Evolutionary conservation across 495 filamentous ascomycete genomes (phyloP).

Genomic region (Podospora pseudoanserina): DNA sequence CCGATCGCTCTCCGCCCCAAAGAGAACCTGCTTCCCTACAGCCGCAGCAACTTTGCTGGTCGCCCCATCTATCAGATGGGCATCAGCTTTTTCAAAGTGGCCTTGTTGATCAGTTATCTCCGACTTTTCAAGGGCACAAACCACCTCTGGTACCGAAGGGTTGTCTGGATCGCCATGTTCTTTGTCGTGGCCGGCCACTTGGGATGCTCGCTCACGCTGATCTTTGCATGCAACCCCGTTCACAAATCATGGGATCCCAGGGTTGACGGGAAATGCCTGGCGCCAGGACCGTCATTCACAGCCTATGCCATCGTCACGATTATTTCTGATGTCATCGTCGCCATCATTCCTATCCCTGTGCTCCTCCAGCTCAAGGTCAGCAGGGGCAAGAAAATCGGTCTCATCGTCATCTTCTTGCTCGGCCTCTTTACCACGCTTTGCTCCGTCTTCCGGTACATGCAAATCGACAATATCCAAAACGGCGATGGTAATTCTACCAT

Average conservation of each 20-base stretch:
- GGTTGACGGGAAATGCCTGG: conserved; percentile 45
- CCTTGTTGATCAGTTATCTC: conserved; percentile 55
- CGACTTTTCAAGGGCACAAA: conserved; percentile 49
- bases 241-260: conserved; percentile 46
- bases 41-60: conserved; percentile 52
- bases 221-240: conserved; percentile 54
- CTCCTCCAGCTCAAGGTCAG: conserved; percentile 51
- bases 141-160: conserved; percentile 42
- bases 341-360: conserved; percentile 53
- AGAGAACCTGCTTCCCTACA: conserved; percentile 40
- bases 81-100: conserved; percentile 57
- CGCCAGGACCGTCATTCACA: conserved; percentile 51
- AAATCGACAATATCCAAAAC: conserved; percentile 51
- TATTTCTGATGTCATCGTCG: conserved; percentile 50
- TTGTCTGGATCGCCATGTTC: conserved; percentile 48
- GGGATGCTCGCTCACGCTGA: conserved; percentile 47
- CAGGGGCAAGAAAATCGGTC: conserved; percentile 47
- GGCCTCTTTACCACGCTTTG: conserved; percentile 58
- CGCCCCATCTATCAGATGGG: conserved; percentile 58
- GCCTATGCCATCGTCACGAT: conserved; percentile 52
- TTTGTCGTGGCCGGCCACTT: conserved; percentile 46
- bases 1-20: conserved; percentile 41
- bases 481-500: conserved; percentile 55
- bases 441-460: conserved; percentile 52
- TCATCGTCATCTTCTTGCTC: conserved; percentile 54